Evolutionary conservation across 1,284 basidiomycete species (phyloP).

Genomic region (Erythrobasidium hasegawianum): DNA sequence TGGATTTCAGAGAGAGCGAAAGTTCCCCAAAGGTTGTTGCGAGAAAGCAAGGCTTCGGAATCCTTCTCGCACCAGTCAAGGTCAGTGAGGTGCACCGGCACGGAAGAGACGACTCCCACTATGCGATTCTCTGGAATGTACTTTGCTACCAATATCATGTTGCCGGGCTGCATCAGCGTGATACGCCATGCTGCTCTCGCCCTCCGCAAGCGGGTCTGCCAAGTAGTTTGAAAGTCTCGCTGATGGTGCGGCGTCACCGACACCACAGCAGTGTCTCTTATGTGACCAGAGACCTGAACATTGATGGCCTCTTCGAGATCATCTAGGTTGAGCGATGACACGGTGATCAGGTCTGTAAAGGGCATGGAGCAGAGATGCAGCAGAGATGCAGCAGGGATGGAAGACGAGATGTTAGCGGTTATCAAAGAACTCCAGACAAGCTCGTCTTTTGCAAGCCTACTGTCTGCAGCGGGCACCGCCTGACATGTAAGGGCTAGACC

Average conservation of each 20-base stretch:
- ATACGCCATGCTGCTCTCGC: background rate
- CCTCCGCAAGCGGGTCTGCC: background rate
- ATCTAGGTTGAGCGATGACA: background rate
- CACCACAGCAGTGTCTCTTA: background rate
- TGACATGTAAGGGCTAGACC: no score
- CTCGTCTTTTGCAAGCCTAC: no score
- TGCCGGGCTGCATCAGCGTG: background rate
- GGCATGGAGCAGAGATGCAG: background rate
- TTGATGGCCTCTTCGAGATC: background rate
- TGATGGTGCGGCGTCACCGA: background rate
- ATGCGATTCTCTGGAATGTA: background rate
- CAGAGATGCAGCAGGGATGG: no score
- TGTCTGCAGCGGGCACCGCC: no score
- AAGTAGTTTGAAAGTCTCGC: background rate
- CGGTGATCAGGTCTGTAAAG: background rate
- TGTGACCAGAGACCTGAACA: background rate
- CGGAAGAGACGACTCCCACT: background rate
- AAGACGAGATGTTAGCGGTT: no score
- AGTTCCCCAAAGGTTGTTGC: no score
- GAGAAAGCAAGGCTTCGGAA: no score
- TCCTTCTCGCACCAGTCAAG: background rate
- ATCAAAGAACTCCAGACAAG: no score
- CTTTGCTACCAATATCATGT: background rate
- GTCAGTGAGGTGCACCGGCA: background rate
- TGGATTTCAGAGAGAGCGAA: no score